Conservation (phyloP, 1,284 basidiomycete species). For the Irpex rosettiformis region DNA sequence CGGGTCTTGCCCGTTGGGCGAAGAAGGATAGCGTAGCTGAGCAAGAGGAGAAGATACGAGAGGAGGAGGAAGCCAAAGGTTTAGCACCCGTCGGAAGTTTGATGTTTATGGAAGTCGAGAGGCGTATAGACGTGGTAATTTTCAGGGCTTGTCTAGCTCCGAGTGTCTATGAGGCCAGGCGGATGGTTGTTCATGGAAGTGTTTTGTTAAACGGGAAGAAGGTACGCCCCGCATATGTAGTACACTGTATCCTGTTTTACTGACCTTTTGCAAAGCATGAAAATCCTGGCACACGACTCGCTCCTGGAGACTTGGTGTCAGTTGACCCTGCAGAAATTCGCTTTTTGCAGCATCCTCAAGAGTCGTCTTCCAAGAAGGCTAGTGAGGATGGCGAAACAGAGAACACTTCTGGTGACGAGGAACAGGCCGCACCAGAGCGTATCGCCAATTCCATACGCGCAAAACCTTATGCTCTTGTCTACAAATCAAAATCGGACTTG, state of each 20-base stretch:
- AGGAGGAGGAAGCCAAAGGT: constrained; percentile 57
- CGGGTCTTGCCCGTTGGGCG: constrained; percentile 49
- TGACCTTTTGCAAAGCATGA: constrained; percentile 51
- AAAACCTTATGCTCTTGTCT: not conserved
- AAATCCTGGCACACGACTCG: constrained; percentile 86
- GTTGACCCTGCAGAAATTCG: constrained; percentile 82
- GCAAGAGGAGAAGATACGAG: constrained; percentile 42
- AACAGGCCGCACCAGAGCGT: constrained; percentile 11
- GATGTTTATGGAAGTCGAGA: constrained; percentile 93
- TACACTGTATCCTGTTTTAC: not conserved
- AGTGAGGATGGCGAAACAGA: constrained; percentile 19
- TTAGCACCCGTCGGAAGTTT: constrained; percentile 83
- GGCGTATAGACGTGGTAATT: constrained; percentile 88
- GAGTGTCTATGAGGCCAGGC: constrained; percentile 87
- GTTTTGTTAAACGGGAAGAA: constrained; percentile 89
- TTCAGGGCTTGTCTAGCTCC: constrained; percentile 91
- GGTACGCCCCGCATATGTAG: constrained; percentile 43
- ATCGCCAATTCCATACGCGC: constrained; percentile 4
- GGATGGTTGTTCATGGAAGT: constrained; percentile 84
- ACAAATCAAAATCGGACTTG: constrained; percentile 22
- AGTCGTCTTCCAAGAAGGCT: constrained; percentile 17
- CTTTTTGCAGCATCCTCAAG: constrained; percentile 53
- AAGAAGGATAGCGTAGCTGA: constrained; percentile 43
- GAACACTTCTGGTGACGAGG: constrained; percentile 6
- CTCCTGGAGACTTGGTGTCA: constrained; percentile 93